Percentiles rank a stretch among this genome's conserved stretches.
These are phyloP conservation scores for Penicillium rolfsii DNA, from an alignment of 2,329 filamentous ascomycete species.

Conservation along the genomic window DNA sequence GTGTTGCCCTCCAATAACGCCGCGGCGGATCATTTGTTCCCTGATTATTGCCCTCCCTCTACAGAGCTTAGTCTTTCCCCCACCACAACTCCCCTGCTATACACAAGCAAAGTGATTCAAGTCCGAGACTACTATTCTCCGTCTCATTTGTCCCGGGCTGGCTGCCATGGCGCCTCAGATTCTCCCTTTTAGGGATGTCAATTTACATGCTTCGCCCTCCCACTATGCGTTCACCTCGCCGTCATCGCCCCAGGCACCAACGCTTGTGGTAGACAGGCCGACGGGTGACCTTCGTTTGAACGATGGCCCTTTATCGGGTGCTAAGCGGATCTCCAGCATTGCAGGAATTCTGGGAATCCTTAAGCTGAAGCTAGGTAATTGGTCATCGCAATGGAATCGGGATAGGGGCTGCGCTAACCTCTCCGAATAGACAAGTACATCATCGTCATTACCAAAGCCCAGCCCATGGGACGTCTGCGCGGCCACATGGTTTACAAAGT, in stretches of 20 bases:
- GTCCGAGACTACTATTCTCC: neutral
- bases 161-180: constrained; percentile 40
- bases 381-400: constrained; percentile 11
- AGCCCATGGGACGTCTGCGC: constrained; percentile 86
- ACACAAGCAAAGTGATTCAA: constrained; percentile 1
- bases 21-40: constrained; percentile 29
- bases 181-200: constrained; percentile 91
- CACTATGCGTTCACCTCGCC: constrained; percentile 97
- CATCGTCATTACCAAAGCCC: constrained; percentile 91
- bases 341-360: constrained; percentile 93
- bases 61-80: constrained; percentile 3
- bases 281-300: constrained; percentile 86
- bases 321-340: constrained; percentile 88
- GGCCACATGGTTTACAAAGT: constrained; percentile 97
- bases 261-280: constrained; percentile 85
- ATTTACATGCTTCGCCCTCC: constrained; percentile 87
- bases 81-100: constrained; percentile 3
- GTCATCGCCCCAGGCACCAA: constrained; percentile 85
- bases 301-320: constrained; percentile 74
- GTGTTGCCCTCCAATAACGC: neutral
- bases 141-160: constrained; percentile 36
- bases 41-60: constrained; percentile 10
- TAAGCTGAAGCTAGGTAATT: constrained; percentile 83
- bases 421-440: constrained; percentile 78
- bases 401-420: constrained; percentile 22